Evolutionary conservation across 225 moss, liverwort and hornwort species (phyloP).

Genomic region (Physcomitrium patens): DNA sequence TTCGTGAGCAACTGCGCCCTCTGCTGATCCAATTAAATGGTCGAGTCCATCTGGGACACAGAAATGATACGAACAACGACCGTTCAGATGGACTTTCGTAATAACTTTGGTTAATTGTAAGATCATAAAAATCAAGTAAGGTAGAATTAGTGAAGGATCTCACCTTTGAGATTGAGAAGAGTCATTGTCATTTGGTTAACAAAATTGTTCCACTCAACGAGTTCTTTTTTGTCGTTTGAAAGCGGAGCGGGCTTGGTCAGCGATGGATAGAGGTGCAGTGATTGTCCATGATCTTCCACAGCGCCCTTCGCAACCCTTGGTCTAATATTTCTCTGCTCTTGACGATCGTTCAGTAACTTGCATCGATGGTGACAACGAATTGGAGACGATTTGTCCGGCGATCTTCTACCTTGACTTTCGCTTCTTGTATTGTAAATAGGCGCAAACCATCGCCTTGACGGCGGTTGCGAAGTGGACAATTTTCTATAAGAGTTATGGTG

Average conservation of each 20-base stretch:
- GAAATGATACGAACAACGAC: neutral
- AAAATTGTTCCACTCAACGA: slow-evolving; percentile 54
- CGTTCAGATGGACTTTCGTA: neutral
- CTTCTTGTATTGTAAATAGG: slow-evolving; percentile 3
- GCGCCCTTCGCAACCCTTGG: neutral
- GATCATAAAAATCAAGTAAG: neutral
- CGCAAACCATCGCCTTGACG: slow-evolving; percentile 23
- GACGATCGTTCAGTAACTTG: slow-evolving; percentile 33
- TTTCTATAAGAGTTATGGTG: neutral
- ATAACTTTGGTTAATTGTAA: neutral
- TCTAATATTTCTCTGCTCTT: slow-evolving; percentile 27
- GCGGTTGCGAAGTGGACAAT: slow-evolving; percentile 6
- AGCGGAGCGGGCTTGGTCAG: slow-evolving; percentile 16
- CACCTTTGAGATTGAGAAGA: slow-evolving; percentile 59
- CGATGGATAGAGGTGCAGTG: slow-evolving; percentile 8
- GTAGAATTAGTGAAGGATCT: neutral
- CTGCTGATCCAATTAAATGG: slow-evolving; percentile 37
- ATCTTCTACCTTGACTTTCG: slow-evolving; percentile 12
- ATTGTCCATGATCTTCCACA: slow-evolving; percentile 18
- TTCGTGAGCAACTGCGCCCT: slow-evolving; percentile 38
- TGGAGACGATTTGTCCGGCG: neutral
- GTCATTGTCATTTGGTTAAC: slow-evolving; percentile 58
- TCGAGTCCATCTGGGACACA: slow-evolving; percentile 42
- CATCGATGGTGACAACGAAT: slow-evolving; percentile 23
- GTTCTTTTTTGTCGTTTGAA: slow-evolving; percentile 35